Evolutionary conservation across 805 yeast species (phyloP), one percentile per base, ranked within the genome.

Genomic region (Candida maesae): DNA sequence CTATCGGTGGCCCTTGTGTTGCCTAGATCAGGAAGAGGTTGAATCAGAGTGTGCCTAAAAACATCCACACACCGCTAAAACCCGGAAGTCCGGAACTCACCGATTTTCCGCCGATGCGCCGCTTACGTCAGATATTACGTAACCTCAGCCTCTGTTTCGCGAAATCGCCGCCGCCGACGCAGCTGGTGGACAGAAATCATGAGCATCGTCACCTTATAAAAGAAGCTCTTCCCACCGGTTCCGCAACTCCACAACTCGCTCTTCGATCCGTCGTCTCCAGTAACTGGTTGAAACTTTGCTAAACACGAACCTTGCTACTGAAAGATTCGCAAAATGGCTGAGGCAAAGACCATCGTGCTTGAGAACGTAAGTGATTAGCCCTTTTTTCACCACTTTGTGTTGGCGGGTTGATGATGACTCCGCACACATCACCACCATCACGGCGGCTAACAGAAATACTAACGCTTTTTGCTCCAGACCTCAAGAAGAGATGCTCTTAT

Each of bases 401-500:
- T 24, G 25, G 6, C 4, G n/a, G n/a, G 16, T 14, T 15, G 10
- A 10, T 10, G 23, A 28, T 18, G 33, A 13, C 26, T 9, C 26
- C n/a, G n/a, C 28, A 31, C 34, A 31, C 20, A 21, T 20, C 24
- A 31, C 28, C 21, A 13, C 30, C 14, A 6, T 30, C 15, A 6
- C 36, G 15, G 16, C 24, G 24, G 28, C 33, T 23, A 28, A 38
- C 46, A 13, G 12, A 57, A n/a, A n/a, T n/a, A n/a, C n/a, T n/a
- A n/a, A n/a, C n/a, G n/a, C n/a, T n/a, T n/a, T n/a, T n/a, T n/a
- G n/a, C n/a, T n/a, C n/a, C 73, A 86, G 68, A 93, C 99, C 40
- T 77, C 86, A 52, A 89, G 98, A 71, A 83, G 99, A 71, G 99
- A 93, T 74, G 80, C 91, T 41, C 77, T 93, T 55, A 83, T 88